Evolutionary conservation across 495 filamentous ascomycete species (phyloP).

Genomic region (Clavariopsis aquatica): DNA sequence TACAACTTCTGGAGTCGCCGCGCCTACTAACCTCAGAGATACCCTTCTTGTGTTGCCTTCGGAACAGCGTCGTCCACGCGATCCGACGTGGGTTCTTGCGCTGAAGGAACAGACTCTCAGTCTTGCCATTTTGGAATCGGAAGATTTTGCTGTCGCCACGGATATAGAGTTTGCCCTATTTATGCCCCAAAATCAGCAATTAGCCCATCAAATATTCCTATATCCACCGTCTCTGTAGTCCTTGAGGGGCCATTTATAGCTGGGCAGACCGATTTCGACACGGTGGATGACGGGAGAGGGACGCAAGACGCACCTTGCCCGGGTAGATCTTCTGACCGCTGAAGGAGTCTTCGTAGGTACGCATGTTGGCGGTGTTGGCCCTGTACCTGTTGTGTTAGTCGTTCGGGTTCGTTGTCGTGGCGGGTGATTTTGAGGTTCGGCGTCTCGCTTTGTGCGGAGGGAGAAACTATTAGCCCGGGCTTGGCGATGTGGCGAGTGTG

Average conservation of each 20-base stretch:
- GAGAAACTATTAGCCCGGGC: constrained; percentile 8
- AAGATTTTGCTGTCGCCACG: constrained; percentile 99
- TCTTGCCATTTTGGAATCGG: constrained; percentile 99
- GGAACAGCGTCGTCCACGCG: constrained; percentile 96
- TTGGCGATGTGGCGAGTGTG: constrained; percentile 20
- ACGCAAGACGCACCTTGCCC: constrained; percentile 77
- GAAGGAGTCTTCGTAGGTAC: constrained; percentile 98
- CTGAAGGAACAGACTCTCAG: constrained; percentile 99
- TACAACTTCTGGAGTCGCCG: not conserved
- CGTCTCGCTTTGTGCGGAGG: constrained; percentile 22
- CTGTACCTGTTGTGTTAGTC: constrained; percentile 39
- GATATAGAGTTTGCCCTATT: constrained; percentile 95
- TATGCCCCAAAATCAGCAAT: constrained; percentile 24
- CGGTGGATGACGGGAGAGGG: constrained; percentile 11
- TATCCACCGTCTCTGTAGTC: not conserved
- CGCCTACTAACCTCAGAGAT: constrained; percentile 89
- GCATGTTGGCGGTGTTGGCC: constrained; percentile 69
- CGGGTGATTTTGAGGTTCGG: constrained; percentile 25
- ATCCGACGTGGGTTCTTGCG: constrained; percentile 99
- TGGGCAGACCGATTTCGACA: not conserved
- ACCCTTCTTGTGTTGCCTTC: constrained; percentile 99
- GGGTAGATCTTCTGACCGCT: constrained; percentile 98
- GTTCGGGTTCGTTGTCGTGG: constrained; percentile 36
- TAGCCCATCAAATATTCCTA: not conserved
- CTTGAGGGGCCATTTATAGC: not conserved